A percentile compares a stretch with the other conserved stretches of the same genome.
These are phyloP conservation scores for Starmerella floricola DNA, from an alignment of 805 yeast genomes.

Conservation along the genomic window DNA sequence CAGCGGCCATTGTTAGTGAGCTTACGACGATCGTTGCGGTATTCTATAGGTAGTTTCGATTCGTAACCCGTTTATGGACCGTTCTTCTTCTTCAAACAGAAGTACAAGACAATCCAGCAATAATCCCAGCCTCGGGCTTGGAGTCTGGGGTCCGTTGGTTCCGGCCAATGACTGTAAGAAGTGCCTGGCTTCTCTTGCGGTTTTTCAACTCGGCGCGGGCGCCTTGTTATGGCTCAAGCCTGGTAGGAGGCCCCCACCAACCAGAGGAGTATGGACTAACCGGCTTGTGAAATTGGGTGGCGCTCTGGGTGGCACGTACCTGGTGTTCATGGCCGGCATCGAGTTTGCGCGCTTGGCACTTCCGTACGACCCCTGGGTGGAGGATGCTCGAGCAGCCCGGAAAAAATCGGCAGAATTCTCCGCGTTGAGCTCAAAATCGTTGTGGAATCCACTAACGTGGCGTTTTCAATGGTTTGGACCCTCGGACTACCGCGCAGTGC, in stretches of 20 bases:
- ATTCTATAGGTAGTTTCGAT: background rate
- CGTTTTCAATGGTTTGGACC: conserved; percentile 61
- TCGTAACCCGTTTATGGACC: no score
- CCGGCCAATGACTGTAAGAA: conserved; percentile 56
- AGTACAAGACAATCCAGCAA: background rate
- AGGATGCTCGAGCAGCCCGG: conserved; percentile 49
- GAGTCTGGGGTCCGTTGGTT: conserved; percentile 57
- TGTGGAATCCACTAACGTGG: conserved; percentile 7
- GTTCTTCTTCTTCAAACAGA: background rate
- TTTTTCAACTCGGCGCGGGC: conserved; percentile 44
- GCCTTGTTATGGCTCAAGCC: conserved; percentile 24
- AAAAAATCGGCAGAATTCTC: conserved; percentile 21
- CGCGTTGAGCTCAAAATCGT: no score
- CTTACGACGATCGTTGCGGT: background rate
- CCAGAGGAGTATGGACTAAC: conserved; percentile 21
- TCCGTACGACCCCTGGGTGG: conserved; percentile 54
- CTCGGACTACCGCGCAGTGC: conserved; percentile 41
- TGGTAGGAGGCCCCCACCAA: conserved; percentile 18
- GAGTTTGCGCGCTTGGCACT: conserved; percentile 42
- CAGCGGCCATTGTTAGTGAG: no score
- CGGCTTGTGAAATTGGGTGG: conserved; percentile 28
- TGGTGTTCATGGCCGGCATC: conserved; percentile 43
- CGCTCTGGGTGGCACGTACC: conserved; percentile 34
- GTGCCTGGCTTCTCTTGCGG: conserved; percentile 43
- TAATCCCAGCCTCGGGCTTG: conserved; percentile 47